Evolutionary conservation across 768 basidiomycete species (phyloP).

Genomic region (Lanmaoa pseudosensibilis): DNA sequence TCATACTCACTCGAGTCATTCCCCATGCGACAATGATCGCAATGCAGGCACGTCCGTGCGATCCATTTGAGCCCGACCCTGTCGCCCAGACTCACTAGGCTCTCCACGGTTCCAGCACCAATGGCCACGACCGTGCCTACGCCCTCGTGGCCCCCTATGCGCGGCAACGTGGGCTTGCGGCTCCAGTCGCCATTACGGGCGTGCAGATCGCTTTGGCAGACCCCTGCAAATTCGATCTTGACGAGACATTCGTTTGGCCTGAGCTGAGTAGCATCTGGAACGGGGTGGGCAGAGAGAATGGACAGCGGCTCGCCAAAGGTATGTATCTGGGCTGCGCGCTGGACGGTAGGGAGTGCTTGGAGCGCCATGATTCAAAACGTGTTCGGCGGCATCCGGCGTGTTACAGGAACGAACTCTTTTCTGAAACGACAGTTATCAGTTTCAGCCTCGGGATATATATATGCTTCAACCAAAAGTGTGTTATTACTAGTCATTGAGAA

Average conservation of each 20-base stretch:
- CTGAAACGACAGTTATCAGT: not conserved
- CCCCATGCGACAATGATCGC: slow-evolving; percentile 41
- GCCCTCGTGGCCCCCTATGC: slow-evolving; percentile 49
- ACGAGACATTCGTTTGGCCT: slow-evolving; percentile 36
- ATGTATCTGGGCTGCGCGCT: slow-evolving; percentile 28
- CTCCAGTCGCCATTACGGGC: slow-evolving; percentile 41
- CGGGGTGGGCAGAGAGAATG: slow-evolving; percentile 16
- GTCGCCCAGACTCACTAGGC: slow-evolving; percentile 38
- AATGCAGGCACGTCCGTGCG: slow-evolving; percentile 40
- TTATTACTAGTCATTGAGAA: too few relatives aligned
- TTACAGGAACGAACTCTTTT: not conserved
- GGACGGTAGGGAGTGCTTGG: slow-evolving; percentile 18
- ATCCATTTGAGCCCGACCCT: slow-evolving; percentile 47
- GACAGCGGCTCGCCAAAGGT: slow-evolving; percentile 13
- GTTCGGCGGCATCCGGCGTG: not conserved
- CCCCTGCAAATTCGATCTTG: slow-evolving; percentile 42
- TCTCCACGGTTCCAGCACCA: slow-evolving; percentile 33
- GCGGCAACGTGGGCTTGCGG: slow-evolving; percentile 28
- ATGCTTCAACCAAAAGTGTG: too few relatives aligned
- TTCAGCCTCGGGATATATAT: not conserved
- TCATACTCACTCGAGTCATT: slow-evolving; percentile 32
- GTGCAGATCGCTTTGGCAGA: slow-evolving; percentile 46
- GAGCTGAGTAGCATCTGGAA: slow-evolving; percentile 18
- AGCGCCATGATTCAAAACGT: not conserved
- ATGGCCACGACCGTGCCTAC: slow-evolving; percentile 47